A percentile compares a stretch with the other conserved stretches of the same genome.
Conservation (phyloP, 768 basidiomycete genomes). For the Suillus discolor region DNA sequence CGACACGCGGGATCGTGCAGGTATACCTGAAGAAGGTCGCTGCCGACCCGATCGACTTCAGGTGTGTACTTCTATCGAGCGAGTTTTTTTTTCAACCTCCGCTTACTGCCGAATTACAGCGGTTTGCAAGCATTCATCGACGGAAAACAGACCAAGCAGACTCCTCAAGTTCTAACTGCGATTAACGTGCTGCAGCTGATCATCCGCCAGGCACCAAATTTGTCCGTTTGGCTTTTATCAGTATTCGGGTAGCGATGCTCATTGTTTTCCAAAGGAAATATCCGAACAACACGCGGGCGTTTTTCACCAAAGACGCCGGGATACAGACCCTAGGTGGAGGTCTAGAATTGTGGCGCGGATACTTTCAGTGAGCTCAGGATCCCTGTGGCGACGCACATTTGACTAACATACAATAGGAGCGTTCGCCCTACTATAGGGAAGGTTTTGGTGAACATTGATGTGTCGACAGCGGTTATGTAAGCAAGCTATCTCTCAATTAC, state of each 20-base stretch:
- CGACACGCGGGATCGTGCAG: slow-evolving; percentile 29
- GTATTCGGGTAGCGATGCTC: not conserved
- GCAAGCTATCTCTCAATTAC: not conserved
- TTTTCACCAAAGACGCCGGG: slow-evolving; percentile 41
- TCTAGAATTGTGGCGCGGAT: slow-evolving; percentile 50
- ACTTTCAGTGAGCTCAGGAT: slow-evolving; percentile 46
- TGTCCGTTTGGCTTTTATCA: slow-evolving; percentile 33
- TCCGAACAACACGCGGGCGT: slow-evolving; percentile 48
- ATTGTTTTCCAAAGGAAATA: slow-evolving; percentile 35
- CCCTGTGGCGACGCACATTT: not conserved
- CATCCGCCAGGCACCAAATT: slow-evolving; percentile 47
- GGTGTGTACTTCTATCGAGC: slow-evolving; percentile 26
- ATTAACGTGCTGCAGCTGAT: slow-evolving; percentile 52
- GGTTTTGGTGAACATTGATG: slow-evolving; percentile 51
- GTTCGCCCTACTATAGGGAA: slow-evolving; percentile 44
- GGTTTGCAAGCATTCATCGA: slow-evolving; percentile 29
- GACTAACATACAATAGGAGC: slow-evolving; percentile 34
- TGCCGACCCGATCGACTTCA: slow-evolving; percentile 38
- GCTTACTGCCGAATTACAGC: slow-evolving; percentile 13
- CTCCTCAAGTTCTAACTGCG: slow-evolving; percentile 35
- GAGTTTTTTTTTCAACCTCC: not conserved
- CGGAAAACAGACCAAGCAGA: slow-evolving; percentile 26
- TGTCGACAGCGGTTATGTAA: slow-evolving; percentile 48
- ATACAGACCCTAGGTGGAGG: slow-evolving; percentile 28
- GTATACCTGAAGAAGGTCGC: slow-evolving; percentile 42